Evolutionary conservation across 176 grass and related monocot species (phyloP).

Genomic region (Carex kokanica): DNA sequence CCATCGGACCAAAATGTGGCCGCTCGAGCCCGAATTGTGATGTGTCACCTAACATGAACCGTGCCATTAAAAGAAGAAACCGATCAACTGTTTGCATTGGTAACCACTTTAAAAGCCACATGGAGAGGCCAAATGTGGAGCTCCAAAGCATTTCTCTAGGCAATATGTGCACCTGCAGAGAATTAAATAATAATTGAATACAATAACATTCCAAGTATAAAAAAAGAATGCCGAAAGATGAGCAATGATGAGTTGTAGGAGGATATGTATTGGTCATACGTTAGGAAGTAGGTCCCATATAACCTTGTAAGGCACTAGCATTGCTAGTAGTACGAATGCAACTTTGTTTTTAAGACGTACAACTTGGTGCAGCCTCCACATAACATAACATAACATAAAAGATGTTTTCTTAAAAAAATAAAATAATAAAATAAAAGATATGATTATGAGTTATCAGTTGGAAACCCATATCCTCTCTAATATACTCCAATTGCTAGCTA

Average conservation of each 20-base stretch:
- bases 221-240: constrained; percentile 31
- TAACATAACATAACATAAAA: neutral
- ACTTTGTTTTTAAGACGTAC: constrained; percentile 22
- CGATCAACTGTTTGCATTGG: constrained; percentile 45
- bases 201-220: constrained; percentile 13
- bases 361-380: constrained; percentile 50
- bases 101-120: constrained; percentile 52
- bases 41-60: constrained; percentile 56
- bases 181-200: neutral
- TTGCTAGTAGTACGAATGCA: constrained; percentile 31
- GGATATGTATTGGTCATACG: constrained; percentile 25
- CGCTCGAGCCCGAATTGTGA: constrained; percentile 45
- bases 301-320: constrained; percentile 29
- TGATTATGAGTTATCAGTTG: constrained; percentile 13
- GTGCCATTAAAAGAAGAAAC: constrained; percentile 42
- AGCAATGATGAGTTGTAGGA: constrained; percentile 24
- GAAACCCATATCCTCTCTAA: neutral
- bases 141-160: constrained; percentile 66
- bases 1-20: constrained; percentile 61
- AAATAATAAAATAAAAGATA: neutral
- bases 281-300: constrained; percentile 33
- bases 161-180: constrained; percentile 62
- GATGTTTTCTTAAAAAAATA: no score
- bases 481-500: constrained; percentile 11
- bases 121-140: constrained; percentile 73